Base-by-base conservation (phyloP, 129 eudicot genomes). In the Pittosporum tobira region DNA sequence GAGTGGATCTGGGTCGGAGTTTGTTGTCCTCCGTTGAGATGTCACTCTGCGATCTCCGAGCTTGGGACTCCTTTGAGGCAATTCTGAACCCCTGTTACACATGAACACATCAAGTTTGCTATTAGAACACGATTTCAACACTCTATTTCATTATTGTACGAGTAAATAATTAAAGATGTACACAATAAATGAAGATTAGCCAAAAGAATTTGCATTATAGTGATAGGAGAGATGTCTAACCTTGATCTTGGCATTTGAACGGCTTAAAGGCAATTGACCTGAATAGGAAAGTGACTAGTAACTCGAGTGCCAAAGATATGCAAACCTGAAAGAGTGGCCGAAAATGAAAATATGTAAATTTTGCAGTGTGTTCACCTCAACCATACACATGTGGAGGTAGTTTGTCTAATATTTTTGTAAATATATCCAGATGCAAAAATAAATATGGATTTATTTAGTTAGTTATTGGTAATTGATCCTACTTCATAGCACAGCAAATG, bases 201-300 rank as follows among this genome's bases (percentile, higher is more conserved):
- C 36, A 6, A 2, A 51, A 43, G 48, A 12, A 58, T 13, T 9
- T 43, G 40, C 10, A 59, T 42, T 59, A 37, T 5, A 11, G 10
- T 24, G 22, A 59, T 42, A 9, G 20, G 51, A 14, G 0, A 28
- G 21, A 43, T 5, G 40, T 26, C 57, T 62, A 26, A 62, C 67
- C 67, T 62, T 62, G 52, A 62, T 62, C 67, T 48, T 62, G 67
- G 67, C 67, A 62, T 62, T 21, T 62, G 57, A 62, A 20, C 46
- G 5, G 42, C 44, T 29, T 48, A 18, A 11, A 30, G 24, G 38
- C 8, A 62, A 47, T 10, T 48, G 16, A 3, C 4, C n/a, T 21
- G 55, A n/a, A 12, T 29, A 48, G 47, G 5, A 29, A 19, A 44
- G 18, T 36, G 57, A 62, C 22, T 12, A 34, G n/a, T 7, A 28